Evolutionary conservation across 176 grass and related monocot species (phyloP).

Genomic region (sorghum (Sorghum bicolor)): Sorghum_bicolor_NCBIv3 NC_012875.2:43562001-43562500

Average conservation of each 20-base stretch:
- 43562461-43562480: background rate
- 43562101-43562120: constrained; percentile 63
- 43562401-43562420: constrained; percentile 55
- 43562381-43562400: constrained; percentile 41
- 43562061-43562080: constrained; percentile 54
- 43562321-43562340: constrained; percentile 45
- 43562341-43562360: constrained; percentile 10
- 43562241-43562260: constrained; percentile 59
- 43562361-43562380: constrained; percentile 24
- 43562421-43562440: constrained; percentile 50
- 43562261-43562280: constrained; percentile 66
- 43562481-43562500: constrained; percentile 62
- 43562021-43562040: constrained; percentile 83
- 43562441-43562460: background rate
- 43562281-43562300: background rate
- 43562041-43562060: constrained; percentile 69
- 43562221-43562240: constrained; percentile 86
- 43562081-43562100: constrained; percentile 55
- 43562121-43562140: constrained; percentile 60
- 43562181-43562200: constrained; percentile 44
- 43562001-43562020: constrained; percentile 63
- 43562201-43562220: constrained; percentile 60
- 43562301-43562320: constrained; percentile 37
- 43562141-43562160: constrained; percentile 54
- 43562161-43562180: constrained; percentile 24